Evolutionary conservation across 257 asterid genomes (phyloP).

Genomic region (Jaltomata sinuosa): DNA sequence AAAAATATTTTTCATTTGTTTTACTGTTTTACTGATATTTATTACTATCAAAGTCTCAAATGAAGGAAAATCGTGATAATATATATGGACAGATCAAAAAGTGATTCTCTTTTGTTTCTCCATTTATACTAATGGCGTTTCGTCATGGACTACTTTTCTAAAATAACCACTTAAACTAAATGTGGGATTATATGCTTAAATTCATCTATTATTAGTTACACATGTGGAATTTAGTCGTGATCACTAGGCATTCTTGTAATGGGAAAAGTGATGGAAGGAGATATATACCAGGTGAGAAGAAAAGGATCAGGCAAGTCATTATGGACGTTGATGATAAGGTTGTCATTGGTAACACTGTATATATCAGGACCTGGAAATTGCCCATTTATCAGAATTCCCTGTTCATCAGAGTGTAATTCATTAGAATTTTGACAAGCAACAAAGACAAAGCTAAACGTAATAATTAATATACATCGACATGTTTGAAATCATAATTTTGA

Average conservation of each 20-base stretch:
- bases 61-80: background rate
- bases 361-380: slow-evolving; percentile 80
- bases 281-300: slow-evolving; percentile 57
- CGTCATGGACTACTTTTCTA: background rate
- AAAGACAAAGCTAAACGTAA: too few relatives aligned
- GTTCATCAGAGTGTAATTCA: background rate
- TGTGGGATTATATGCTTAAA: background rate
- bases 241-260: too few relatives aligned
- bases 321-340: slow-evolving; percentile 51
- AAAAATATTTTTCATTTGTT: background rate
- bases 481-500: too few relatives aligned
- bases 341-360: slow-evolving; percentile 54
- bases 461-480: too few relatives aligned
- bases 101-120: background rate
- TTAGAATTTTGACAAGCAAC: background rate
- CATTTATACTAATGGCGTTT: background rate
- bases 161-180: background rate
- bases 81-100: background rate
- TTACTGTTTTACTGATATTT: background rate
- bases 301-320: slow-evolving; percentile 70
- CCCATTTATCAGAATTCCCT: slow-evolving; percentile 74
- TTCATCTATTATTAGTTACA: too few relatives aligned
- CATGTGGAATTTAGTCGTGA: too few relatives aligned
- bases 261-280: background rate
- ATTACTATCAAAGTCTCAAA: background rate